Percentiles rank a stretch among this genome's conserved stretches.
These are phyloP conservation scores for Geranomyces variabilis DNA, from an alignment of 192 early-diverging fungal species.

Conservation along the genomic window DNA sequence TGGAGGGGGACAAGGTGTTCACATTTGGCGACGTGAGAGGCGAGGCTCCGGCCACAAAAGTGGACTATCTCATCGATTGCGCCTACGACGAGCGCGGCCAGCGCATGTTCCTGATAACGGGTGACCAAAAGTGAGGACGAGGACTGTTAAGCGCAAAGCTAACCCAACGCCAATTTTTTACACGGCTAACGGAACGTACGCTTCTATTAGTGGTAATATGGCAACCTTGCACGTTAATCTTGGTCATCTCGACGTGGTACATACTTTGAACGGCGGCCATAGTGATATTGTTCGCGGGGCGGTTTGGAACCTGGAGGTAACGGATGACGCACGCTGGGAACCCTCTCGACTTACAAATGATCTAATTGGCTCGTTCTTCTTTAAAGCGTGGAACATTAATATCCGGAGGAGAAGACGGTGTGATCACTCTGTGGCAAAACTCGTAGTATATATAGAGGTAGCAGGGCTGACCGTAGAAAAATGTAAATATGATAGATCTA, in stretches of 20 bases:
- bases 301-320: slow-evolving; percentile 64
- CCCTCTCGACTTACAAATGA: no score
- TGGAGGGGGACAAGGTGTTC: slow-evolving; percentile 49
- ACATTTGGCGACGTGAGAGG: slow-evolving; percentile 82
- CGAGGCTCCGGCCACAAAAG: slow-evolving; percentile 38
- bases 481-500: neutral
- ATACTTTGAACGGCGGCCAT: slow-evolving; percentile 78
- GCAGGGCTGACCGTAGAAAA: neutral
- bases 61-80: slow-evolving; percentile 87
- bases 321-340: neutral
- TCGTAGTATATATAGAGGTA: neutral
- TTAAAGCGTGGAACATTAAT: slow-evolving; percentile 60
- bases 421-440: slow-evolving; percentile 69
- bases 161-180: neutral
- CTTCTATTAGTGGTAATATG: slow-evolving; percentile 66
- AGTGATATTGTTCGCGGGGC: slow-evolving; percentile 82
- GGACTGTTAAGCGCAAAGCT: neutral
- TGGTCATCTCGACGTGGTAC: slow-evolving; percentile 73
- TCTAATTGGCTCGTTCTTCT: slow-evolving; percentile 24
- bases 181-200: neutral
- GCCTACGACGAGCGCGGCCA: slow-evolving; percentile 68
- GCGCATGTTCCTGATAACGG: slow-evolving; percentile 78
- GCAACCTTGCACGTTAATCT: slow-evolving; percentile 81
- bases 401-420: slow-evolving; percentile 81
- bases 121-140: slow-evolving; percentile 63